These are phyloP conservation scores for Lolium perenne DNA, from an alignment of 176 grass and related monocot genomes.

Conservation along the genomic window DNA sequence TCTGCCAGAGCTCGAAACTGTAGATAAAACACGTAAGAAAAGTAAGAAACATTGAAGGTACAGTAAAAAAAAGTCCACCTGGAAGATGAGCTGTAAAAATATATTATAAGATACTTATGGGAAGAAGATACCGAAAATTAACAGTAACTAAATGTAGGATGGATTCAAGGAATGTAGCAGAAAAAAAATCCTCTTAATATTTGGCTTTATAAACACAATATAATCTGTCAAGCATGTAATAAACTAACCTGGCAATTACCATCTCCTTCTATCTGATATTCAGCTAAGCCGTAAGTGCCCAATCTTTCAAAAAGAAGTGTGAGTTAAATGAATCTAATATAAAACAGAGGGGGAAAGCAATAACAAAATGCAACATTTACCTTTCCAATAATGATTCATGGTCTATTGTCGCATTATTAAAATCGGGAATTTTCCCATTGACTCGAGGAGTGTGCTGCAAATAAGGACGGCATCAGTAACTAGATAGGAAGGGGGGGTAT, in stretches of 20 bases:
- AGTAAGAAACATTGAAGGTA: background rate
- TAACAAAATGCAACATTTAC: constrained; percentile 38
- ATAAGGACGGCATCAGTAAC: constrained; percentile 45
- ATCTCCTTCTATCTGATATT: constrained; percentile 97
- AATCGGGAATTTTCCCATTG: constrained; percentile 93
- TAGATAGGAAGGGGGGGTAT: background rate
- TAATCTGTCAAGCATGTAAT: constrained; percentile 7
- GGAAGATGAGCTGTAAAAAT: background rate
- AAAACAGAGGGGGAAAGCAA: constrained; percentile 22
- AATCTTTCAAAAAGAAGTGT: constrained; percentile 55
- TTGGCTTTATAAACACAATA: constrained; percentile 26
- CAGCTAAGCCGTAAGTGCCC: constrained; percentile 89
- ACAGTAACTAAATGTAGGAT: background rate
- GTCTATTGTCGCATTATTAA: constrained; percentile 89
- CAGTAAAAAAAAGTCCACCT: constrained; percentile 10
- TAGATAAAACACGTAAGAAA: constrained; percentile 10
- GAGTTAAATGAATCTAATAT: constrained; percentile 21
- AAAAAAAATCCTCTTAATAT: background rate
- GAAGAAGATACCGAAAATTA: background rate
- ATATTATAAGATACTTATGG: constrained; percentile 7
- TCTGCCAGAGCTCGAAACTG: constrained; percentile 99
- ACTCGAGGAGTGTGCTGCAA: constrained; percentile 96
- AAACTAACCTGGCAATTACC: constrained; percentile 91
- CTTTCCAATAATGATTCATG: constrained; percentile 92
- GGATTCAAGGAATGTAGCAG: background rate